These are phyloP conservation scores for Mycoemilia scoparia DNA, from an alignment of 192 early-diverging fungal genomes.

Conservation along the genomic window DNA sequence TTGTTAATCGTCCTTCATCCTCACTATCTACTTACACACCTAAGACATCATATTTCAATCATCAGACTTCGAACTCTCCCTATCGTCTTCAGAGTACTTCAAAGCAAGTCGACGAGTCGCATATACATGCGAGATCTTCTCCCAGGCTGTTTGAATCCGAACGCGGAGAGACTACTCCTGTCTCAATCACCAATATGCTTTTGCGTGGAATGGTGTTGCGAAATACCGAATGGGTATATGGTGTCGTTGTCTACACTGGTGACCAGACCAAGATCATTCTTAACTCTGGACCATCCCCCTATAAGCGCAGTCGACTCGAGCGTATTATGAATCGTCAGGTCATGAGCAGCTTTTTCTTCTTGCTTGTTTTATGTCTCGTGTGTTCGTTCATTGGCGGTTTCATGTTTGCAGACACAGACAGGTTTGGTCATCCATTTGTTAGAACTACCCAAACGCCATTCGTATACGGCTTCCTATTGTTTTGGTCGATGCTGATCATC, in stretches of 20 bases:
- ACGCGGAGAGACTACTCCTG: slow-evolving; percentile 29
- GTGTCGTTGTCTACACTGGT: slow-evolving; percentile 68
- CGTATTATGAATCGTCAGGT: slow-evolving; percentile 63
- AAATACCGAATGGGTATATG: slow-evolving; percentile 84
- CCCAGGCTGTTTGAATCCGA: no score
- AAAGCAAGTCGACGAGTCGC: no score
- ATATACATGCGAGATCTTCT: no score
- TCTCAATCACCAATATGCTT: slow-evolving; percentile 66
- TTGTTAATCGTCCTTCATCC: no score
- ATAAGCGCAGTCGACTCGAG: slow-evolving; percentile 77
- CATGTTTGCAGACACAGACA: slow-evolving; percentile 13
- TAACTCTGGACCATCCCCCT: slow-evolving; percentile 78
- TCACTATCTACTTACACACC: no score
- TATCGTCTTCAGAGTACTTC: no score
- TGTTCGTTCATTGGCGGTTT: slow-evolving; percentile 34
- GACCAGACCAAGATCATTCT: slow-evolving; percentile 80
- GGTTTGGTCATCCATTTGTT: slow-evolving; percentile 14
- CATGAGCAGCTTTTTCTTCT: slow-evolving; percentile 32
- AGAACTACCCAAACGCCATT: slow-evolving; percentile 13
- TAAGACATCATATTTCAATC: no score
- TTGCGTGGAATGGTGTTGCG: slow-evolving; percentile 74
- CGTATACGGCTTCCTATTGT: slow-evolving; percentile 22
- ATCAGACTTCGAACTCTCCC: no score
- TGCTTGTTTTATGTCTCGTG: slow-evolving; percentile 31
- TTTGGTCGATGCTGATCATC: slow-evolving; percentile 67